Evolutionary conservation across 75 land plant genomes (phyloP).

Genomic region (Azolla pinnata): DNA sequence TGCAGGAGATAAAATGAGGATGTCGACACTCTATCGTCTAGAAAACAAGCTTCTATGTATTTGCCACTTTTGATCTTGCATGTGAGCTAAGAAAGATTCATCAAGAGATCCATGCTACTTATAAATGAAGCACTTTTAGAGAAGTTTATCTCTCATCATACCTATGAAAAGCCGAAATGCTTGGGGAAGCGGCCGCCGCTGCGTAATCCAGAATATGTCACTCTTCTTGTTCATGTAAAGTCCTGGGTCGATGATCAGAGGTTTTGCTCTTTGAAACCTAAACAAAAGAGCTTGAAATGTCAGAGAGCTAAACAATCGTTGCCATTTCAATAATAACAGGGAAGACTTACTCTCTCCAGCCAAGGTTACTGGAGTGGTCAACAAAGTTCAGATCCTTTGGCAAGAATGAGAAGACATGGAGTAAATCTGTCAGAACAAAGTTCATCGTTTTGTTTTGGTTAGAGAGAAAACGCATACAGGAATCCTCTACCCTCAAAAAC

Average conservation of each 20-base stretch:
- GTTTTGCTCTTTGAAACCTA: constrained; percentile 65
- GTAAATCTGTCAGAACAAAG: constrained; percentile 58
- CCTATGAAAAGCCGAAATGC: constrained; percentile 71
- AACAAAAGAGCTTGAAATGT: background rate
- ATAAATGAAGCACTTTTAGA: no score
- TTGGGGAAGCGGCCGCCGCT: constrained; percentile 52
- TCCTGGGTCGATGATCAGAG: constrained; percentile 75
- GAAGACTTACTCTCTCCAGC: constrained; percentile 53
- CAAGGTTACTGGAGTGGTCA: constrained; percentile 62
- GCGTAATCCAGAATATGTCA: constrained; percentile 64
- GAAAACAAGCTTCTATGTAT: no score
- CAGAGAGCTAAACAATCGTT: background rate
- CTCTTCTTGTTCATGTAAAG: constrained; percentile 59
- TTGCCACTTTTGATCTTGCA: no score
- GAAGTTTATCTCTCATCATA: no score
- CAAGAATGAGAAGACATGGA: constrained; percentile 62
- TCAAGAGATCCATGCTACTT: no score
- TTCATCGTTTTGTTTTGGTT: no score
- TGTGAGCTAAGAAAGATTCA: no score
- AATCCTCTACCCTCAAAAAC: no score
- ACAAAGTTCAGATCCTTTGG: constrained; percentile 66
- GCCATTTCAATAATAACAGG: background rate
- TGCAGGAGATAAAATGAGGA: no score
- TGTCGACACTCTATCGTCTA: no score
- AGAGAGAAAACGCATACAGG: no score